These are phyloP conservation scores for Marasmius fiardii DNA, from an alignment of 1,284 basidiomycete genomes.

Conservation along the genomic window DNA sequence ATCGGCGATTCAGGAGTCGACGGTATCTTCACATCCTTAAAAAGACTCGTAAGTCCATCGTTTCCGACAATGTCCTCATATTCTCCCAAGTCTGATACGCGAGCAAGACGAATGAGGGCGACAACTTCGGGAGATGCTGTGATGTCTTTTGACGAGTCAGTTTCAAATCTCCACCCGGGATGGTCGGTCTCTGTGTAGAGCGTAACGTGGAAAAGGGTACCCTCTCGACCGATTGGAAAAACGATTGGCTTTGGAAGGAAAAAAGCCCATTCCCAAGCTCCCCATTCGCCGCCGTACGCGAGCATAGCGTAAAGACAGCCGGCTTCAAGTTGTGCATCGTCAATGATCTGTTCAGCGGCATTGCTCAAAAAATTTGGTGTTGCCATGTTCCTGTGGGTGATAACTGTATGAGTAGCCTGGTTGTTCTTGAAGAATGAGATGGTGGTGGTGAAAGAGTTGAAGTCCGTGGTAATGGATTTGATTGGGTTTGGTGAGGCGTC, in stretches of 20 bases:
- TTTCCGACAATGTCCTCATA: slow-evolving; percentile 39
- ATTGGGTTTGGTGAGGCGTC: no score
- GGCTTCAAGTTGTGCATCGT: slow-evolving; percentile 27
- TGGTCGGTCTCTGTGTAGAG: slow-evolving; percentile 20
- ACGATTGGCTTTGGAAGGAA: slow-evolving; percentile 35
- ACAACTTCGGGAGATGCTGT: slow-evolving; percentile 36
- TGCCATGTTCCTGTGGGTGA: not conserved
- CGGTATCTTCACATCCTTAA: slow-evolving; percentile 35
- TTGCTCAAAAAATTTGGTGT: not conserved
- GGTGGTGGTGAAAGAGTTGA: no score
- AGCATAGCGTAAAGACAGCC: slow-evolving; percentile 40
- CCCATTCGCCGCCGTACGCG: slow-evolving; percentile 39
- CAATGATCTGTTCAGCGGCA: slow-evolving; percentile 3
- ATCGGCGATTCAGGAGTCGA: slow-evolving; percentile 21
- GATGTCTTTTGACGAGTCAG: slow-evolving; percentile 29
- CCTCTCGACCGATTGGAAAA: slow-evolving; percentile 35
- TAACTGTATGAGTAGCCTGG: no score
- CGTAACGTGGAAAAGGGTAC: slow-evolving; percentile 40
- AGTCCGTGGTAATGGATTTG: no score
- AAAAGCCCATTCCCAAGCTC: slow-evolving; percentile 46
- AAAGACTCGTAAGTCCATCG: slow-evolving; percentile 37
- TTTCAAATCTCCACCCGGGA: slow-evolving; percentile 36
- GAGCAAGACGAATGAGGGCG: slow-evolving; percentile 36
- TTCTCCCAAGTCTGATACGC: slow-evolving; percentile 34
- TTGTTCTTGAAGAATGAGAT: no score